Evolutionary conservation across 176 grass and related monocot genomes (phyloP), one percentile per base, ranked within the genome.

Genomic region (Pontederia crassipes): DNA sequence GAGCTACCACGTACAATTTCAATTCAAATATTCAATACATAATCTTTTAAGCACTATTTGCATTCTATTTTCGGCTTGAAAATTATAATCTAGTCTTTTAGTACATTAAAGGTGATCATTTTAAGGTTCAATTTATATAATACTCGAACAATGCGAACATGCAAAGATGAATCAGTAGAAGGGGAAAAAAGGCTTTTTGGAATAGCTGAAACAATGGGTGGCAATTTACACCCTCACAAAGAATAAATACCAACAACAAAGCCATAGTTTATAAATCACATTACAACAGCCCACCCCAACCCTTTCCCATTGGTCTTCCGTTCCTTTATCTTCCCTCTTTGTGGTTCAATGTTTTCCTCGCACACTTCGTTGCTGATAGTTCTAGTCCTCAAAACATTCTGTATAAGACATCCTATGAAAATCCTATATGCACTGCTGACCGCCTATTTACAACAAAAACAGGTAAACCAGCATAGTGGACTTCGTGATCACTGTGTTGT

Each of bases 211-310:
- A 64, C 27, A 64, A 56, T 20, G 82, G 85, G 85, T 77, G 76
- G 59, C 61, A 52, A 92, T 40, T 86, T 76, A 83, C 94, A 89
- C 88, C 88, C 85, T 75, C 48, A 77, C 60, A 78, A 89, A 77
- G 82, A 93, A 98, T 86, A 69, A 77, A 82, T 55, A 88, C 15
- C 64, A 74, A 16, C 62, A 70, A 52, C 50, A 59, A 76, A 64
- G 65, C 45, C 55, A 49, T 78, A 69, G 57, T 59, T 68, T 7
- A 40, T 7, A 71, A 84, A 76, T 75, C 69, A 83, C 78, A 24
- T 28, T 62, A 53, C 50, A 57, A 28, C 76, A 76, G 57, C 61
- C 27, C 70, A 67, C 75, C 15, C 15, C 40, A 62, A 55, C 48
- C 8, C 75, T 76, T 59, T 62, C 72, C 71, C 45, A 61, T 48